Evolutionary conservation across 352 stramenopile genomes (phyloP), one percentile per base, ranked within the genome.

Genomic region (Phytophthora idaei): DNA sequence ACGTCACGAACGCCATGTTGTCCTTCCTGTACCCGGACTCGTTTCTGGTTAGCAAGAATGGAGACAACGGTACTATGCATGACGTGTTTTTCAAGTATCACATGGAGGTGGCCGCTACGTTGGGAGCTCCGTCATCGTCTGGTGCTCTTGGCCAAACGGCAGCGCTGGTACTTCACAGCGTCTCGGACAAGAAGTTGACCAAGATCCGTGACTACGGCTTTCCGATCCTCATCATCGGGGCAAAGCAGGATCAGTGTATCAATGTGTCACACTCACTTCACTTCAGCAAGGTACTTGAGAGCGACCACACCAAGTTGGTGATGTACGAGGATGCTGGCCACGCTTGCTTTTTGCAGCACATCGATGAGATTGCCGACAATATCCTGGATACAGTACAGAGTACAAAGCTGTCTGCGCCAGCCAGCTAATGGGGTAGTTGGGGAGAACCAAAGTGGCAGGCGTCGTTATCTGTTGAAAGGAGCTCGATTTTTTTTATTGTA

Each of bases 11-110:
- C 25, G 76, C 64, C 48, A 74, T 80, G 17, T 49, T 90, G 61
- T 74, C 79, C 11, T 76, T 85, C 29, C 61, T 92, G 46, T 92
- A 89, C 52, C 78, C 81, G 8, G 71, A 84, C 7, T 42, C 63
- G 1, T 81, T 77, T 57, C 62, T 90, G 12, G 54, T 27, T 42
- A 66, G 51, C 39, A 55, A 57, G 36, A 74, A 85, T 60, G 67
- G 69, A 12, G 76, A 73, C 51, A 72, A 64, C 12, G 66, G 55
- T 39, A 67, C 63, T 10, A 69, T 82, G 50, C 58, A 61, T 8
- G 78, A 87, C 52, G 69, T 85, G 46, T 57, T 89, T 37, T 78
- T 75, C 44, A 78, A 69, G 37, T 81, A 78, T 41, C 76, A 83
- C 64, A 76, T 56, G 45, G 62, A 76, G 29, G 63, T 76, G 27